A percentile compares a stretch with the other conserved stretches of the same genome.
Evolutionary conservation across 129 eudicot genomes (phyloP).

Genomic region (Chrysanthemum lavandulifolium): DNA sequence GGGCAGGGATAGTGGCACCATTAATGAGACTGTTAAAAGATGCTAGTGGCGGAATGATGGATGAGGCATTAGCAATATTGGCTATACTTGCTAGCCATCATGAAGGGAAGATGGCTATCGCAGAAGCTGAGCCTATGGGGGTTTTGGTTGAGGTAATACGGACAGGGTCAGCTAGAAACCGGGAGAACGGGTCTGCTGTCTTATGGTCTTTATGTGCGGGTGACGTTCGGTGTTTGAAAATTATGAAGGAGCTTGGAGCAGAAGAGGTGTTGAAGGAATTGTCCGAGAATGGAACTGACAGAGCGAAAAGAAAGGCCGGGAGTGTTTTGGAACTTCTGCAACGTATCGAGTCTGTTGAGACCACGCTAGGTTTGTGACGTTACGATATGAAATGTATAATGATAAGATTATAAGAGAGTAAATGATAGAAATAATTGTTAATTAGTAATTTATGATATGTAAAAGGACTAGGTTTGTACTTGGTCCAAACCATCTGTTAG

Average conservation of each 20-base stretch:
- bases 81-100: conserved; percentile 86
- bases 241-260: conserved; percentile 70
- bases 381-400: neutral
- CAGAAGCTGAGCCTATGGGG: conserved; percentile 66
- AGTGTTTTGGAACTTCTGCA: conserved; percentile 73
- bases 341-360: conserved; percentile 38
- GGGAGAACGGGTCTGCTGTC: conserved; percentile 88
- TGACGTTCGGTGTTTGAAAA: conserved; percentile 42
- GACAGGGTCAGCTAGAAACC: conserved; percentile 81
- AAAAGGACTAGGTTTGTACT: neutral
- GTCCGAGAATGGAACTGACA: conserved; percentile 83
- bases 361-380: conserved; percentile 5
- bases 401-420: neutral
- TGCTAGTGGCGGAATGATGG: conserved; percentile 90
- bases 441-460: neutral
- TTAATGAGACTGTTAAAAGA: conserved; percentile 72
- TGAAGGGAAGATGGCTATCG: conserved; percentile 80
- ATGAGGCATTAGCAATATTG: conserved; percentile 80
- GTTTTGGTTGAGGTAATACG: conserved; percentile 75
- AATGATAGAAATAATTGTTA: neutral
- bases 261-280: conserved; percentile 80
- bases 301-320: conserved; percentile 90
- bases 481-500: neutral
- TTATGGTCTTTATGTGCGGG: conserved; percentile 89
- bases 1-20: conserved; percentile 78